Evolutionary conservation across 352 stramenopile genomes (phyloP).

Genomic region (Globisporangium iwayamae): DNA sequence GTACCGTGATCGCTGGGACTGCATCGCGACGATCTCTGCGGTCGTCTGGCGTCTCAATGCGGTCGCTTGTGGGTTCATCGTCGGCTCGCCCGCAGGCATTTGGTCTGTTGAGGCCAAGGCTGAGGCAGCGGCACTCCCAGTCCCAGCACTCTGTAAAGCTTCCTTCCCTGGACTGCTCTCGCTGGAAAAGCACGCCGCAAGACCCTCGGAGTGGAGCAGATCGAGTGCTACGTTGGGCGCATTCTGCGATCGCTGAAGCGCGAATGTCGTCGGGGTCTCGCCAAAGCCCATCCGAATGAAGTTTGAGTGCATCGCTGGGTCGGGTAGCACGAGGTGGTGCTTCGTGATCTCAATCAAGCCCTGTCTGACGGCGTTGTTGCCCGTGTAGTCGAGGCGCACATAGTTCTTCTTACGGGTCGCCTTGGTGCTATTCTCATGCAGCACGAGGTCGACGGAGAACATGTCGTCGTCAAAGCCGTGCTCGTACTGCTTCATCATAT

Average conservation of each 20-base stretch:
- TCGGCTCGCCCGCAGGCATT: conserved; percentile 17
- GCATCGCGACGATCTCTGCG: conserved; percentile 68
- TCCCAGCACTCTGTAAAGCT: conserved; percentile 3
- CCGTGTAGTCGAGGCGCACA: conserved; percentile 61
- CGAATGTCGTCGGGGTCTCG: conserved; percentile 71
- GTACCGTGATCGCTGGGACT: conserved; percentile 58
- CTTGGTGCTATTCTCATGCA: conserved; percentile 54
- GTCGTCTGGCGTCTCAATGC: conserved; percentile 49
- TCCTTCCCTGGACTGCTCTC: conserved; percentile 20
- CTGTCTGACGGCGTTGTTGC: conserved; percentile 62
- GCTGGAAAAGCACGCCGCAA: conserved; percentile 46
- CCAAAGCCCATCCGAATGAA: conserved; percentile 80
- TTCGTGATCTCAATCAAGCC: conserved; percentile 79
- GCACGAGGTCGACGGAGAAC: conserved; percentile 76
- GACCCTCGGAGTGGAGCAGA: conserved; percentile 60
- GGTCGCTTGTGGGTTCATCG: conserved; percentile 11
- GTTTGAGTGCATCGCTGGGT: conserved; percentile 77
- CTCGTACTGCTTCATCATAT: conserved; percentile 87
- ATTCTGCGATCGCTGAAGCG: conserved; percentile 76
- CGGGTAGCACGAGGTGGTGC: conserved; percentile 69
- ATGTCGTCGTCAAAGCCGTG: conserved; percentile 77
- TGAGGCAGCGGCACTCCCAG: not conserved
- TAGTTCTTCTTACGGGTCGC: conserved; percentile 27
- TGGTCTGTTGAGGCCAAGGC: conserved; percentile 8
- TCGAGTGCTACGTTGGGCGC: conserved; percentile 70